Evolutionary conservation across 2,329 filamentous ascomycete genomes (phyloP), one percentile per base, ranked within the genome.

Genomic region (Neonectria neomacrospora): DNA sequence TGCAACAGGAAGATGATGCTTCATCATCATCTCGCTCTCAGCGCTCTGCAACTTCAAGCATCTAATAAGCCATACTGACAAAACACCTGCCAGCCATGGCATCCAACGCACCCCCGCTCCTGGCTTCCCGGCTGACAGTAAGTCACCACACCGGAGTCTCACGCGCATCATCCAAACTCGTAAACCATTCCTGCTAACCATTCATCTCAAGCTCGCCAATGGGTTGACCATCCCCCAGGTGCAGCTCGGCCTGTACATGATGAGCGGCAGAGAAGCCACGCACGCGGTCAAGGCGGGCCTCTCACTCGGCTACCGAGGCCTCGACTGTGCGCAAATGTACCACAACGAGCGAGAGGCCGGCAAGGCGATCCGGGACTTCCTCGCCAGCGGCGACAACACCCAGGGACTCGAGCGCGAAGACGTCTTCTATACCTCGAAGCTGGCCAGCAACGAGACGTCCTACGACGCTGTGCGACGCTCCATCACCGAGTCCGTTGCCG

Each of bases 341-440:
- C 76, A 86, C 73, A 96, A 96, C 65, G 93, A 96, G 77, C 81
- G 81, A 37, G 86, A 92, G 69, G 87, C 89, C 14, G 92, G 91
- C 1, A 79, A 82, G 32, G 89, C 90, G 9, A 90, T 96, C 65
- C 75, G 76, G 3, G 79, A 82, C 20, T 91, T 86, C 69, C 78
- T 92, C 3, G 71, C 77, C 39, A 79, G 80, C 55, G 79, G 78
- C 23, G 78, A 80, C 12, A 87, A 87, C 66, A 79, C 76, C 0
- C 71, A 80, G 0, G 82, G 80, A 0, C 75, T 93, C 28, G 85
- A 82, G 66, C 85, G 92, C 5, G 85, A 89, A 60, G 88, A 94
- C 71, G 81, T 96, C 56, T 92, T 92, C 77, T 94, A 92, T 76
- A 96, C 92, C 0, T 91, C 90, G 37, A 96, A 96, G 80, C 83